Base-by-base conservation (phyloP, 208 protist genomes). In the Crithidia mellificae region DNA sequence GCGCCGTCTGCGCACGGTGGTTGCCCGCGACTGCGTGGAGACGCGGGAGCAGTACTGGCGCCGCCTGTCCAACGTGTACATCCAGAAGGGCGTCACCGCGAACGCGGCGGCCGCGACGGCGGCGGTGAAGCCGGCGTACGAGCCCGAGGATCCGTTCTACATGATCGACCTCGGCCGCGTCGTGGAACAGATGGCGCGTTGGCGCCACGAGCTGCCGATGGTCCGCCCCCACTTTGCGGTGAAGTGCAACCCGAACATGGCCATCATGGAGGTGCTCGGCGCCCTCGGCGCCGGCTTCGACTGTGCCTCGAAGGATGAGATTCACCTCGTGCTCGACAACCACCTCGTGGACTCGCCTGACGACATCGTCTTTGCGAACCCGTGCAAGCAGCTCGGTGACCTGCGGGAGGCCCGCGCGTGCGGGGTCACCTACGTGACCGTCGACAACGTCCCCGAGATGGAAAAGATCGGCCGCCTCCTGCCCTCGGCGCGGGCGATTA, bases 341-440 rank as follows among this genome's bases (percentile, higher is more conserved):
- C 53, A 63, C 47, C 69, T 87, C 41, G 72, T 76, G 11, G 56
- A 54, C 29, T 68, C 65, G 19, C 63, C 81, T 12, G 72, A 77
- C 43, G 71, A 88, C 57, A 88, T 95, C 68, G 77, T 95, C 72
- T 94, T 91, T 51, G 90, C 90, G 15, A 97, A 97, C 75, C 92
- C 92, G 27, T 94, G 88, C 72, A 97, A 97, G 67, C 78, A 86
- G 64, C 49, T 62, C 11, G 59, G 70, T 24, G 81, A 95, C 54
- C 78, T 97, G 49, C 52, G 77, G 12, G 67, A 63, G 44, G 92
- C 92, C 14, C 63, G 59, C 38, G 70, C 69, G 11, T 53, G 41
- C 61, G 84, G 87, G 0, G 83, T 96, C 9, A 61, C 68, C 50
- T 85, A 78, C 74, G 83, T 91, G 20, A 97, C 92, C 8, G 88